Conservation (phyloP, 2,329 filamentous ascomycete genomes). For the Ophiocordyceps robertsii region DNA sequence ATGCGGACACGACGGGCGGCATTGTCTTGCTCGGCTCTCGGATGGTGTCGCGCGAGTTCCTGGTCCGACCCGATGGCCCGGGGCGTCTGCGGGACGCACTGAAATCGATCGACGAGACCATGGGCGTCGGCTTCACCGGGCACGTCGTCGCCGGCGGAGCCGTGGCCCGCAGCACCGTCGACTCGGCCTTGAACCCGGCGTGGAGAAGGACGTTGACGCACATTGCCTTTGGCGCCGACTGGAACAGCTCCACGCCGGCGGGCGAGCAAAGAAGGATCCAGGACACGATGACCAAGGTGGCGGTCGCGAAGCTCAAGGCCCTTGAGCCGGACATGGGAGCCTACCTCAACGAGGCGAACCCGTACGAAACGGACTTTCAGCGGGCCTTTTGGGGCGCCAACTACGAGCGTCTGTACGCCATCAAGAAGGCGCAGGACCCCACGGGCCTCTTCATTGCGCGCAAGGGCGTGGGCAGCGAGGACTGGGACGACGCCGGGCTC, state of each 20-base stretch:
- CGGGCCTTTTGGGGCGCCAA: constrained; percentile 22
- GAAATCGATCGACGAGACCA: constrained; percentile 3
- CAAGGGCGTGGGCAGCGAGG: constrained; percentile 22
- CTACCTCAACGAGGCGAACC: constrained; percentile 19
- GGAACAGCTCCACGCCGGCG: constrained; percentile 8
- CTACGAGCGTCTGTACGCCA: constrained; percentile 17
- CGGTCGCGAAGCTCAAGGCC: constrained; percentile 9
- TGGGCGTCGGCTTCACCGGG: constrained; percentile 6
- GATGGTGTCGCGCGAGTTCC: constrained; percentile 11
- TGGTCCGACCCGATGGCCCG: constrained; percentile 11
- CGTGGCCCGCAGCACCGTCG: constrained; percentile 11
- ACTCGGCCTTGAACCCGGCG: constrained; percentile 25
- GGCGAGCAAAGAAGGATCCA: background rate
- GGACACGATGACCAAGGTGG: constrained; percentile 14
- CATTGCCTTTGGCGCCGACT: constrained; percentile 12
- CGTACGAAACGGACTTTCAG: constrained; percentile 21
- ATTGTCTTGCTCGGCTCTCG: constrained; percentile 8
- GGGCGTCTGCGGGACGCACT: constrained; percentile 11
- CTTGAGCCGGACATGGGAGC: constrained; percentile 12
- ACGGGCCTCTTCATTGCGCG: constrained; percentile 20
- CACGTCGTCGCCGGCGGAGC: constrained; percentile 4
- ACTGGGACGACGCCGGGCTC: constrained; percentile 14
- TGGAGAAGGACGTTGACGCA: constrained; percentile 26
- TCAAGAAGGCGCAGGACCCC: constrained; percentile 23
- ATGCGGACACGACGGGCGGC: constrained; percentile 10